Percentiles rank a stretch among this genome's conserved stretches.
Conservation (phyloP, 2,329 filamentous ascomycete species). For the Trichoderma sp. region DNA sequence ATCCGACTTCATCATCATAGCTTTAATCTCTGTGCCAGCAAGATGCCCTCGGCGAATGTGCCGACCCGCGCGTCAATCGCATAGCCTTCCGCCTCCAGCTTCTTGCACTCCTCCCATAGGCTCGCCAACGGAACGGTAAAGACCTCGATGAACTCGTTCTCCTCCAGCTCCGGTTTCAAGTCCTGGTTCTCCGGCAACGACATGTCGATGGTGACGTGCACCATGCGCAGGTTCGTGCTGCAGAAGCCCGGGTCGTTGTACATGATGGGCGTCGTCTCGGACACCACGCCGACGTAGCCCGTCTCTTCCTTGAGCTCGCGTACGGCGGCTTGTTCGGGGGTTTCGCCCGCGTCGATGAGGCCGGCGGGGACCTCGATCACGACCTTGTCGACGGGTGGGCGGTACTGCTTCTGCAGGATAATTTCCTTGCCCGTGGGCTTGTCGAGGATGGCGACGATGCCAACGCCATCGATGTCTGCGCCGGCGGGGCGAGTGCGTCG, state of each 20-base stretch:
- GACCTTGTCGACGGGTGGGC: constrained; percentile 58
- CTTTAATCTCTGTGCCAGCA: constrained; percentile 61
- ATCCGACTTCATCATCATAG: constrained; percentile 30
- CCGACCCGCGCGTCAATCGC: constrained; percentile 78
- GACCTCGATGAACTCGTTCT: constrained; percentile 79
- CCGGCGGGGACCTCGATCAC: constrained; percentile 65
- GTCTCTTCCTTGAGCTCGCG: constrained; percentile 67
- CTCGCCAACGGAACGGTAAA: constrained; percentile 65
- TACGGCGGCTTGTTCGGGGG: constrained; percentile 58
- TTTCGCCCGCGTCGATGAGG: constrained; percentile 61
- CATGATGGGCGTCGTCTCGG: constrained; percentile 62
- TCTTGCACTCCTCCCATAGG: constrained; percentile 65
- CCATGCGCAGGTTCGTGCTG: constrained; percentile 66
- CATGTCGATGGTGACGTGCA: constrained; percentile 73
- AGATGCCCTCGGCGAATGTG: constrained; percentile 74
- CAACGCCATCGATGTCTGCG: constrained; percentile 67
- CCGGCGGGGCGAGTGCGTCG: constrained; percentile 63
- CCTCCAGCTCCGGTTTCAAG: constrained; percentile 68
- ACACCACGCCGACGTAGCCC: constrained; percentile 57
- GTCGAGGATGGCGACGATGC: constrained; percentile 67
- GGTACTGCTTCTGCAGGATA: constrained; percentile 65
- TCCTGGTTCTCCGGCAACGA: constrained; percentile 66
- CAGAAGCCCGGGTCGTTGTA: constrained; percentile 66
- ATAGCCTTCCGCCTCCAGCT: constrained; percentile 66
- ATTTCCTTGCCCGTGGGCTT: constrained; percentile 53